Base-by-base conservation (phyloP, 1,139 yeast species). In the Debaryomyces fabryi region DNA sequence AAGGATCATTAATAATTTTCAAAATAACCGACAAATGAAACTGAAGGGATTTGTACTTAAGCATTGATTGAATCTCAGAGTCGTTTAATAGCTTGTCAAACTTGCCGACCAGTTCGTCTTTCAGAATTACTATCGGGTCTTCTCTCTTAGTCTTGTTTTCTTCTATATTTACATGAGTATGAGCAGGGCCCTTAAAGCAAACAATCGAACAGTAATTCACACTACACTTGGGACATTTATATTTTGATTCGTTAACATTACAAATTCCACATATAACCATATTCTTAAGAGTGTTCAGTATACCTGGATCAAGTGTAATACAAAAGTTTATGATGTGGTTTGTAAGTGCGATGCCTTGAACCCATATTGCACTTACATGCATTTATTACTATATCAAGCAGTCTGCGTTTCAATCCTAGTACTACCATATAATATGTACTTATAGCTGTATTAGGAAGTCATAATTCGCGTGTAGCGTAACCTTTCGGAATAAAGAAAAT, bases 201-300 rank as follows among this genome's bases (percentile, higher is more conserved):
- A 50, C 55, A 9, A 86, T 50, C 0, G 88, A 82, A 56, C 92
- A 86, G 62, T 75, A 75, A 3, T 48, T 57, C 2, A 65, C 52
- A 1, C 50, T 41, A 49, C 90, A 84, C 51, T 72, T 78, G 2
- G 90, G 88, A 59, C 91, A 85, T 56, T 77, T 83, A 62, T 85
- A 85, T 56, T 81, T 83, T 29, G 80, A 68, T 36, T 65, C 67
- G 2, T 62, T 55, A 1, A 45, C 58, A 2, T 56, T 46, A 56
- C 88, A 83, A 6, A 84, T 73, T 13, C 66, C 69, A 64, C 88
- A 83, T 39, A 52, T 34, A 54, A 23, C 21, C 44, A 40, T 27
- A 9, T 33, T 38, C 10, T 18, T n/a, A 15, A 3, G 9, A 54
- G 48, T 24, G 25, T 34, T 36, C 15, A 9, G 15, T 15, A 8